Conservation (phyloP, 495 filamentous ascomycete species). For the Neurospora intermedia region DNA sequence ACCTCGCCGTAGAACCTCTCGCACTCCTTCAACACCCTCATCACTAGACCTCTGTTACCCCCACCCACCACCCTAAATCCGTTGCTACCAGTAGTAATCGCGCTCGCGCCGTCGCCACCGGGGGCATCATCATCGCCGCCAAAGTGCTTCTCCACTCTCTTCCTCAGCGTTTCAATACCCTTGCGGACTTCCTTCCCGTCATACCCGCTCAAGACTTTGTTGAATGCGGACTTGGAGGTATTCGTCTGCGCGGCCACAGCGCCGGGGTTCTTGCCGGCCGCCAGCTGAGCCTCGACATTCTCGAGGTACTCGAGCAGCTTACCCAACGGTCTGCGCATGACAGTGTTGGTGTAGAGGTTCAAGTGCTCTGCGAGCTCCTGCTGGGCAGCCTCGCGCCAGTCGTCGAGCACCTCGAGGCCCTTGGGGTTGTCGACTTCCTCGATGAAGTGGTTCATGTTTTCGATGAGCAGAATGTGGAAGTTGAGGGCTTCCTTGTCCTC, state of each 20-base stretch:
- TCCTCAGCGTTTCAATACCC: slow-evolving; percentile 75
- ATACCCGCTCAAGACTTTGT: slow-evolving; percentile 70
- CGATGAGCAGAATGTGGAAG: slow-evolving; percentile 92
- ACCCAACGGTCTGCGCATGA: slow-evolving; percentile 80
- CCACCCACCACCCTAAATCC: not conserved
- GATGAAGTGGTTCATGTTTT: slow-evolving; percentile 96
- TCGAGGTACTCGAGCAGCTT: slow-evolving; percentile 86
- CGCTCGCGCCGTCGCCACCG: not conserved
- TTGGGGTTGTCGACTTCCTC: slow-evolving; percentile 74
- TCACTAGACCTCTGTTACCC: slow-evolving; percentile 49
- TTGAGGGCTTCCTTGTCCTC: slow-evolving; percentile 95
- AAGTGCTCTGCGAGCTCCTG: slow-evolving; percentile 82
- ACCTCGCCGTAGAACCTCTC: slow-evolving; percentile 67
- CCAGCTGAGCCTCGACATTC: slow-evolving; percentile 62
- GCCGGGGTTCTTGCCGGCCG: slow-evolving; percentile 29
- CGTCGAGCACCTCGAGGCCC: slow-evolving; percentile 59
- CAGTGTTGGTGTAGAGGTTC: slow-evolving; percentile 72
- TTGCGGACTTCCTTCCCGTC: slow-evolving; percentile 74
- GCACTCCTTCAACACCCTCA: slow-evolving; percentile 69
- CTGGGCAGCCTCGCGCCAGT: slow-evolving; percentile 67
- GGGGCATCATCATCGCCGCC: slow-evolving; percentile 65
- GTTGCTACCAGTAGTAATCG: not conserved
- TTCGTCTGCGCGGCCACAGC: slow-evolving; percentile 59
- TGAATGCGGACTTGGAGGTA: slow-evolving; percentile 68
- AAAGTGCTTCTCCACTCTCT: slow-evolving; percentile 94